Conservation (phyloP, 169 alveolate genomes). For the Plasmodium inui region DNA sequence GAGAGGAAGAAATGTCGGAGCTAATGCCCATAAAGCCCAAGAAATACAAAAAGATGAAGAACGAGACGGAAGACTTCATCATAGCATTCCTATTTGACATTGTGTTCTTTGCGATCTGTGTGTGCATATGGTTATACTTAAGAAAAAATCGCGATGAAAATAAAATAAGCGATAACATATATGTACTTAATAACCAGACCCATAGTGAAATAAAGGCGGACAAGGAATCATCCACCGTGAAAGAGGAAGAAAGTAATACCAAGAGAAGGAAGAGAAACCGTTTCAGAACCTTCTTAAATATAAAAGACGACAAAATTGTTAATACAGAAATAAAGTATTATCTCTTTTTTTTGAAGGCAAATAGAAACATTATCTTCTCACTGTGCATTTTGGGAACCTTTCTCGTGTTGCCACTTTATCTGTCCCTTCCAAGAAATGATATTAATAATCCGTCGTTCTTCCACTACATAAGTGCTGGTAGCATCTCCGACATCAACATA, state of each 20-base stretch:
- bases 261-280: neutral
- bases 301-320: conserved; percentile 74
- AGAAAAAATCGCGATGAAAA: conserved; percentile 54
- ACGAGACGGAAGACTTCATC: conserved; percentile 47
- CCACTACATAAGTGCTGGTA: conserved; percentile 74
- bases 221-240: neutral
- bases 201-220: conserved; percentile 39
- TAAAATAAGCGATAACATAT: conserved; percentile 59
- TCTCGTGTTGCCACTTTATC: conserved; percentile 57
- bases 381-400: conserved; percentile 71
- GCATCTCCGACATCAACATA: conserved; percentile 54
- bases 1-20: neutral
- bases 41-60: conserved; percentile 32
- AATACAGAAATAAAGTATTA: conserved; percentile 75
- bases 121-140: conserved; percentile 60
- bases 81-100: conserved; percentile 58
- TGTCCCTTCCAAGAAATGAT: conserved; percentile 59
- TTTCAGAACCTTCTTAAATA: conserved; percentile 62
- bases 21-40: neutral
- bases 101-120: conserved; percentile 58
- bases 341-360: conserved; percentile 65
- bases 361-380: conserved; percentile 65
- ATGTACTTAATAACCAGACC: conserved; percentile 18
- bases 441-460: conserved; percentile 61
- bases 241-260: conserved; percentile 2